phyloP scores from a whole-genome alignment of 2,329 filamentous ascomycete genomes.

The Scortechinia acanthostroma region DNA sequence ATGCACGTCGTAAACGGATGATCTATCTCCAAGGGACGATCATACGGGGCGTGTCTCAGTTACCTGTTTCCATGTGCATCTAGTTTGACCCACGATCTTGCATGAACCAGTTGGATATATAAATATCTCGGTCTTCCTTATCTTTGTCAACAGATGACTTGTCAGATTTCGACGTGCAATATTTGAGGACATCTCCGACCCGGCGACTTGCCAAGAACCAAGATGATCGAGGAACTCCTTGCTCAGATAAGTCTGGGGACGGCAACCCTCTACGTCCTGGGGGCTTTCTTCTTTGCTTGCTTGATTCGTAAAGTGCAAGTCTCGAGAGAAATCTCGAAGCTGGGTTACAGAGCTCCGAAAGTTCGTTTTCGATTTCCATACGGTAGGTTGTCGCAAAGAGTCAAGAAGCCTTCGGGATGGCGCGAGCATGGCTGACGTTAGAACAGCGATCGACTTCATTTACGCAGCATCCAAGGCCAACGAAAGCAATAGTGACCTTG shows the following conservation, averaged over 20 bases:
- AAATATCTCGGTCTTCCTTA: no score
- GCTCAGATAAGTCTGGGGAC: background rate
- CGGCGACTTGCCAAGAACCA: no score
- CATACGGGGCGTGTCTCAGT: no score
- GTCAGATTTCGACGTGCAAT: no score
- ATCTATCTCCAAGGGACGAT: no score
- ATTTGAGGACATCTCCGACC: no score
- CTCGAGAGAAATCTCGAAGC: background rate
- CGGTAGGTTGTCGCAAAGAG: conserved; percentile 27
- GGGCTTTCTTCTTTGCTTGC: background rate
- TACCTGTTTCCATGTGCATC: no score
- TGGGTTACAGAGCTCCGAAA: conserved; percentile 28
- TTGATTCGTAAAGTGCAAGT: background rate
- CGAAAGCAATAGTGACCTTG: conserved; percentile 43
- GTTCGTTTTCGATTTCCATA: conserved; percentile 30
- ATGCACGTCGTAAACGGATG: no score
- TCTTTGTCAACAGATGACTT: no score
- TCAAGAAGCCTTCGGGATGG: conserved; percentile 2
- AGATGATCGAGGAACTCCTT: background rate
- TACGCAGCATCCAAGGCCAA: conserved; percentile 43
- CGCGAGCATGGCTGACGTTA: background rate
- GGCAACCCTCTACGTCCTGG: background rate
- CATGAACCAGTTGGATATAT: no score
- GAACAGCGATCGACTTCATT: conserved; percentile 58
- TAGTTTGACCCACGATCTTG: no score